Evolutionary conservation across 306 rosid genomes (phyloP).

Genomic region (Quercus rubra): DNA sequence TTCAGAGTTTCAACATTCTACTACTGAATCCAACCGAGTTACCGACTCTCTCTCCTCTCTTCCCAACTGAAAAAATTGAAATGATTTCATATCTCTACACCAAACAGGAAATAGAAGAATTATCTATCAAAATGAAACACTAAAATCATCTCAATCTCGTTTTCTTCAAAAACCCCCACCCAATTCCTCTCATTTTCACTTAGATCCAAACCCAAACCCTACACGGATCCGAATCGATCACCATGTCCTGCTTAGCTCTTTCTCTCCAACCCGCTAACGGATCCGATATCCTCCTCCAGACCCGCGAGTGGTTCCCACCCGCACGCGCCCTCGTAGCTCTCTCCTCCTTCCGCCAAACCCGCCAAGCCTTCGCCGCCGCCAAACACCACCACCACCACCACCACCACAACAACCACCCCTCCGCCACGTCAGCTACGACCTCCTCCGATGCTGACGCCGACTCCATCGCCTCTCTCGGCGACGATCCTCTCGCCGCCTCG

Average conservation of each 20-base stretch:
- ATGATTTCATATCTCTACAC: neutral
- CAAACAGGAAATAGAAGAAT: neutral
- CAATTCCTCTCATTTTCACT: no score
- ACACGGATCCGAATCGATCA: neutral
- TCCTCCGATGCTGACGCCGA: slow-evolving; percentile 44
- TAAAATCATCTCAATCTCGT: neutral
- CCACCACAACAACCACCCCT: neutral
- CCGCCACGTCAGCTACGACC: neutral
- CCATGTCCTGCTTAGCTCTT: slow-evolving; percentile 85
- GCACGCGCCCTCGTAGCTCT: slow-evolving; percentile 87
- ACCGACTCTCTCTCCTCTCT: neutral
- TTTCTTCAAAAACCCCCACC: neutral
- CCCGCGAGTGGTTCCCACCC: slow-evolving; percentile 96
- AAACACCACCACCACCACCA: slow-evolving; percentile 20
- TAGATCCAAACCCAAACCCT: neutral
- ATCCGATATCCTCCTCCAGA: slow-evolving; percentile 88
- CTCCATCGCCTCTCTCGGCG: slow-evolving; percentile 73
- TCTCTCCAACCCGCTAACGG: slow-evolving; percentile 81
- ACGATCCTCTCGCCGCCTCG: slow-evolving; percentile 85
- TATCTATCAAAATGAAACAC: neutral
- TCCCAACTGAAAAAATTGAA: neutral
- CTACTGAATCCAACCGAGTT: neutral
- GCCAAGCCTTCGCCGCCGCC: slow-evolving; percentile 51
- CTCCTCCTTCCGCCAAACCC: slow-evolving; percentile 84
- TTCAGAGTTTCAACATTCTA: no score